Evolutionary conservation across 257 asterid genomes (phyloP).

Genomic region (Lantana camara): DNA sequence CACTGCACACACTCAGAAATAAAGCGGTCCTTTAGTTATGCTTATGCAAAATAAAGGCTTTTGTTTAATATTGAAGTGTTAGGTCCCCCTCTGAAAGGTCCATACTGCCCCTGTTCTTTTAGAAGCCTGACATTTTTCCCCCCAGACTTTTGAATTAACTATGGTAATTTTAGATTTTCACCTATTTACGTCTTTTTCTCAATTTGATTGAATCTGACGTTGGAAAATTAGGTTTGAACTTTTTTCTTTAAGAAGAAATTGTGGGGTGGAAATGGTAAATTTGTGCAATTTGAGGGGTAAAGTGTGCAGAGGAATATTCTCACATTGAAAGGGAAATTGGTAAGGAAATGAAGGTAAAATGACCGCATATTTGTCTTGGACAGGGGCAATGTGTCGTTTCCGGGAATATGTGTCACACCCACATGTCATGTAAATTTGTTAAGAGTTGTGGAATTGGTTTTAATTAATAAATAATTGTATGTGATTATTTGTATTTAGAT

Average conservation of each 20-base stretch:
- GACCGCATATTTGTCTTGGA: constrained; percentile 10
- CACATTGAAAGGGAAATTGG: background rate
- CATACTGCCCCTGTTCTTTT: constrained; percentile 31
- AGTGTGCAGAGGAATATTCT: constrained; percentile 26
- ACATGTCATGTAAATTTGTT: too few species aligned
- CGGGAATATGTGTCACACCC: constrained; percentile 3
- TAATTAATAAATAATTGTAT: too few species aligned
- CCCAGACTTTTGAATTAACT: constrained; percentile 15
- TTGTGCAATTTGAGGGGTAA: constrained; percentile 24
- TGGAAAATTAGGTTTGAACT: background rate
- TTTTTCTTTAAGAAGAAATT: constrained; percentile 19
- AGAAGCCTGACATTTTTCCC: constrained; percentile 32
- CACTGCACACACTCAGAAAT: constrained; percentile 28
- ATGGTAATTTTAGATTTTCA: background rate
- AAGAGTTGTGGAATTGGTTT: too few species aligned
- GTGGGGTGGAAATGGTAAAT: constrained; percentile 8
- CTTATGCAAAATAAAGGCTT: constrained; percentile 28
- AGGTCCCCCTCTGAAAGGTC: constrained; percentile 41
- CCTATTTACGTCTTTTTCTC: background rate
- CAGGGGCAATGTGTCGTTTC: background rate
- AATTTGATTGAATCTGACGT: background rate
- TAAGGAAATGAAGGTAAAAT: constrained; percentile 2
- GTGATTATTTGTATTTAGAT: too few species aligned
- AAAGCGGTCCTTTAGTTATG: constrained; percentile 30
- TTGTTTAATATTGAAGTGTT: constrained; percentile 29